Evolutionary conservation across 192 early-diverging fungal species (phyloP), one percentile per base, ranked within the genome.

Genomic region (Hyaloraphidium curvatum): DNA sequence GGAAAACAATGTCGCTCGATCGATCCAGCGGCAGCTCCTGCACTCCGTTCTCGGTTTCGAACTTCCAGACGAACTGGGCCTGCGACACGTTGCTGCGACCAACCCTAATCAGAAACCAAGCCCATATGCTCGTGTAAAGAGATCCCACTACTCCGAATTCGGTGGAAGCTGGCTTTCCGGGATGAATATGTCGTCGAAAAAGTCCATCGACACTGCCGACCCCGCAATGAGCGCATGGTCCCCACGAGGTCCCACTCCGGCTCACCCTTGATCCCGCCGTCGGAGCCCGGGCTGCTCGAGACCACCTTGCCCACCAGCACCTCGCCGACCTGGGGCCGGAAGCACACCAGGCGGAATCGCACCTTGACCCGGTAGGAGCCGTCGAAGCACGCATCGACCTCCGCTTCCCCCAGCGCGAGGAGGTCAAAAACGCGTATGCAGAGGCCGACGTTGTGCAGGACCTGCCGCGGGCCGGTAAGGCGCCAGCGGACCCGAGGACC

Each of bases 181-280:
- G 25, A 95, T 81, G 31, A 66, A 61, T 25, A 95, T 88, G 63
- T 95, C 91, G 64, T 89, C 87, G 66, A 95, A 91, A 57, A 91
- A 95, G 16, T 79, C 85, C 63, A 90, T 67, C 2, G 84, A 72
- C 0, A 90, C 81, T 76, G 22, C 25, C 21, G 23, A 3, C 1
- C 28, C 28, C 40, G 30, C 9, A 2, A 37, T 2, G 55, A 50
- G 22, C 19, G 11, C 11, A 25, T 40, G 16, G n/a, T 16, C 3
- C 0, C 40, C 13, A 2, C 19, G 17, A 22, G 14, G 22, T n/a
- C 7, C 14, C 13, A 3, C 19, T 13, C 17, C 1, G 13, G 2
- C 35, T 31, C 63, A 87, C 84, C 82, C 75, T 67, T 55, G 13
- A 87, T 69, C 0, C 89, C 89, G 5, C 66, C 63, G 4, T 67